These are phyloP conservation scores for Pisolithus marmoratus DNA, from an alignment of 768 basidiomycete species.

Conservation along the genomic window DNA sequence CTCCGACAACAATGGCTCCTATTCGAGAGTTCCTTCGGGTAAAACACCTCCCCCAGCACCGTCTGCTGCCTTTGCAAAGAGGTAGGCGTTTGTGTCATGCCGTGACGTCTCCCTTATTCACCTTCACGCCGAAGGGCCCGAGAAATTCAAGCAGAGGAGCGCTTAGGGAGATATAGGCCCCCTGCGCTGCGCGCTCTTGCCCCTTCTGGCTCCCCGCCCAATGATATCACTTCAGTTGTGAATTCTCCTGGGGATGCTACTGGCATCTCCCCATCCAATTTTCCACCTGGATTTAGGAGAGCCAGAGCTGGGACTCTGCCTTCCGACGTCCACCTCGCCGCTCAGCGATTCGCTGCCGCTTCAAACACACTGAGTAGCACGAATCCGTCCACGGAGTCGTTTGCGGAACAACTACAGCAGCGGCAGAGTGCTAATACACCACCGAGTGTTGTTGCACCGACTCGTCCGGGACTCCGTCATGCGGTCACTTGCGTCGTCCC, in stretches of 20 bases:
- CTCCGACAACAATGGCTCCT: conserved; percentile 74
- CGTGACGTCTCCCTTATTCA: conserved; percentile 14
- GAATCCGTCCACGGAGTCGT: conserved; percentile 44
- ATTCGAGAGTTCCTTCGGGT: conserved; percentile 77
- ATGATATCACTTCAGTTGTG: conserved; percentile 56
- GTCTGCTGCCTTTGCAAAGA: conserved; percentile 84
- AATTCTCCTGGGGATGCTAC: conserved; percentile 53
- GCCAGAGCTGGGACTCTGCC: conserved; percentile 97
- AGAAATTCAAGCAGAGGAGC: conserved; percentile 78
- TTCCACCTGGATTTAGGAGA: conserved; percentile 84
- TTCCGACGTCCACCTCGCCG: conserved; percentile 87
- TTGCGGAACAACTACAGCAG: conserved; percentile 40
- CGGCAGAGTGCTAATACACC: conserved; percentile 32
- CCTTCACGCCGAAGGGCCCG: conserved; percentile 52
- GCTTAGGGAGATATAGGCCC: conserved; percentile 68
- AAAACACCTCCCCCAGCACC: conserved; percentile 90
- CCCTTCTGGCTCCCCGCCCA: conserved; percentile 67
- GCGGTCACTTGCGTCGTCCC: conserved; percentile 60
- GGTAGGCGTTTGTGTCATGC: conserved; percentile 39
- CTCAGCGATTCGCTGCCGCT: conserved; percentile 73
- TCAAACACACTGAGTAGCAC: conserved; percentile 51
- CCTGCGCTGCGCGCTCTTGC: conserved; percentile 69
- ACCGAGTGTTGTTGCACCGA: conserved; percentile 39
- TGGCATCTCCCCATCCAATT: conserved; percentile 64
- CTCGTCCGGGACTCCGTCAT: conserved; percentile 69